phyloP scores from a whole-genome alignment of 208 protist genomes.

The Leptomonas seymouri region DNA sequence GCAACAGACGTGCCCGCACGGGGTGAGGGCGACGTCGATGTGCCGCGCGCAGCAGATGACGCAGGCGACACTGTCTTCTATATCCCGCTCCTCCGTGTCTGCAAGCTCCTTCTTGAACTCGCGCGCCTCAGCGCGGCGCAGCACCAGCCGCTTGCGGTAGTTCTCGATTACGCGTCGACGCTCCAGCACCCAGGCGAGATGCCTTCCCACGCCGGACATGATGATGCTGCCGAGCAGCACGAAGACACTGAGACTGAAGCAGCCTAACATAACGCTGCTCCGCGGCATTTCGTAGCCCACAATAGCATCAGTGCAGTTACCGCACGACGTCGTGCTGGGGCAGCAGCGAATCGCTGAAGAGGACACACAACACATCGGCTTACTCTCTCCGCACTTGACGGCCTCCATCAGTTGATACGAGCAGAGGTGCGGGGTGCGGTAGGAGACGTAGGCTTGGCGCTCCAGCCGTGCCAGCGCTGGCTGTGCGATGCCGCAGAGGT shows the following conservation, averaged over 20 bases:
- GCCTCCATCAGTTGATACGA: constrained; percentile 29
- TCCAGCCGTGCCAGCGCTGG: constrained; percentile 16
- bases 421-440: constrained; percentile 35
- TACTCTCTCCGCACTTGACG: constrained; percentile 20
- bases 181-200: constrained; percentile 44
- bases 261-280: constrained; percentile 34
- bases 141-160: constrained; percentile 23
- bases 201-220: constrained; percentile 38
- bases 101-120: constrained; percentile 38
- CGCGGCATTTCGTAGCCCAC: constrained; percentile 42
- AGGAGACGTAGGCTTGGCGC: constrained; percentile 27
- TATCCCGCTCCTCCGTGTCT: constrained; percentile 32
- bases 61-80: constrained; percentile 40
- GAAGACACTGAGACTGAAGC: constrained; percentile 40
- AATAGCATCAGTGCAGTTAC: constrained; percentile 24
- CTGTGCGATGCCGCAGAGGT: not conserved
- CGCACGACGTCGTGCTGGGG: constrained; percentile 24
- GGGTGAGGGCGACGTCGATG: constrained; percentile 47
- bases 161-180: constrained; percentile 32
- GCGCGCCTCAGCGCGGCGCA: constrained; percentile 34
- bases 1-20: constrained; percentile 53
- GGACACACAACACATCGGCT: constrained; percentile 40
- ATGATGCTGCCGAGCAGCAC: constrained; percentile 47
- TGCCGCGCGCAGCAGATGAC: constrained; percentile 50
- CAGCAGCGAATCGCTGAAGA: constrained; percentile 42